These are phyloP conservation scores for Chlorella sp. DNA, from an alignment of 139 green algal genomes.

Conservation along the genomic window DNA sequence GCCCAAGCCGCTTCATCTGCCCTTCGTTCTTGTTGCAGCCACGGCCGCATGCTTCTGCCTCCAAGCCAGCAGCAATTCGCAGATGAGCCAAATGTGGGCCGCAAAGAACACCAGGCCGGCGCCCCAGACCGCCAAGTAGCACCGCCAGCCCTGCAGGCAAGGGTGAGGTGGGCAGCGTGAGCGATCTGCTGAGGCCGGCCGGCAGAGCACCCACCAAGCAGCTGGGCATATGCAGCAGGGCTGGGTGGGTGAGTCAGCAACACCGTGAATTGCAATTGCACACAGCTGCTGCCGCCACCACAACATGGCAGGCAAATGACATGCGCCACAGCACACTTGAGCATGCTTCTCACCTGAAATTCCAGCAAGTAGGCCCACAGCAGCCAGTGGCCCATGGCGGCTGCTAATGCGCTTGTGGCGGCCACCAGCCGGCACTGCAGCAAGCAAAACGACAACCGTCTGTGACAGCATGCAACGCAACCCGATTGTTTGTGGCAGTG, in stretches of 20 bases:
- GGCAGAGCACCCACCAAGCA: no score
- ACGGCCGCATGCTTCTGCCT: neutral
- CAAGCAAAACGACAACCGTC: neutral
- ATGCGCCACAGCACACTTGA: no score
- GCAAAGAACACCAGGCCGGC: constrained; percentile 67
- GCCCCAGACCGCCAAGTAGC: constrained; percentile 65
- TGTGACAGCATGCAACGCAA: neutral
- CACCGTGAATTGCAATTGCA: no score
- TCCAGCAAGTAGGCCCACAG: constrained; percentile 80
- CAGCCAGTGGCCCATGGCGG: constrained; percentile 81
- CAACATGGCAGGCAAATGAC: no score
- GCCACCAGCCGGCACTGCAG: constrained; percentile 46
- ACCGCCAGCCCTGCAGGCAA: no score
- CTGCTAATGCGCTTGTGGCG: constrained; percentile 52
- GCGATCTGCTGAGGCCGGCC: no score
- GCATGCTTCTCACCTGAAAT: constrained; percentile 61
- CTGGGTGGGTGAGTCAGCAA: no score
- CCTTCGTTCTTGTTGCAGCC: neutral
- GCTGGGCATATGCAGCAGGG: no score
- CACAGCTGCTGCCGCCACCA: no score
- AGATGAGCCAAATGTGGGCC: constrained; percentile 61
- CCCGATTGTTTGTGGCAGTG: no score
- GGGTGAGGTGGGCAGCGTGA: no score
- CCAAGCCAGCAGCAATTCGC: constrained; percentile 36
- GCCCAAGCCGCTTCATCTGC: neutral